Percentiles rank a stretch among this genome's conserved stretches.
Evolutionary conservation across 2,329 filamentous ascomycete species (phyloP).

Genomic region (Neonectria magnoliae): DNA sequence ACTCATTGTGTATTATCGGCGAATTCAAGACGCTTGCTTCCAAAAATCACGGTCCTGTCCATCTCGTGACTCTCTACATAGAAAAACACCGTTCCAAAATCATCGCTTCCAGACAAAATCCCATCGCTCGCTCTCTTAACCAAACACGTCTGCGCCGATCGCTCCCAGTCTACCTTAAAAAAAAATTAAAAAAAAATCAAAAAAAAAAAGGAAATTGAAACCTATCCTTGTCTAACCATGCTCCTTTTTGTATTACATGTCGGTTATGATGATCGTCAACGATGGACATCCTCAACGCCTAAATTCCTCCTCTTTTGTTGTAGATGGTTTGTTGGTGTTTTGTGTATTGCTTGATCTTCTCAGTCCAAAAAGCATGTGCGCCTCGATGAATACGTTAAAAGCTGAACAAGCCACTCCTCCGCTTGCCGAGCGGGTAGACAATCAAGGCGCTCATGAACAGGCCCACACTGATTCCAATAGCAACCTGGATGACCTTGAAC

Average conservation of each 20-base stretch:
- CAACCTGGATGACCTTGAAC: slow-evolving; percentile 68
- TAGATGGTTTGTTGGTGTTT: not conserved
- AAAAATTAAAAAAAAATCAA: not conserved
- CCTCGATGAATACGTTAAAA: slow-evolving; percentile 49
- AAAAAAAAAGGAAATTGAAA: not conserved
- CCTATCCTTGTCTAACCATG: not conserved
- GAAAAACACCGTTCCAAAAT: not conserved
- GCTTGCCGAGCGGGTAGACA: slow-evolving; percentile 67
- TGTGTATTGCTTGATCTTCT: not conserved
- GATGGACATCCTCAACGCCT: not conserved
- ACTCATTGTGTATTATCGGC: slow-evolving; percentile 11
- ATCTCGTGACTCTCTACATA: slow-evolving; percentile 3
- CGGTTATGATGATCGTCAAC: slow-evolving; percentile 8
- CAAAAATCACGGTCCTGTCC: not conserved
- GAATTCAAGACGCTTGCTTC: slow-evolving; percentile 5
- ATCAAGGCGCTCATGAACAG: slow-evolving; percentile 65
- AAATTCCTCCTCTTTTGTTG: not conserved
- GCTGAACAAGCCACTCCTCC: slow-evolving; percentile 66
- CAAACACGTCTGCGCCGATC: slow-evolving; percentile 26
- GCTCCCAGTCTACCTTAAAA: slow-evolving; percentile 13
- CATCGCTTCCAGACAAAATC: slow-evolving; percentile 7
- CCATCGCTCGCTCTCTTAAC: slow-evolving; percentile 27
- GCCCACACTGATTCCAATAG: slow-evolving; percentile 70
- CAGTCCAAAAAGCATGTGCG: not conserved
- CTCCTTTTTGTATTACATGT: slow-evolving; percentile 1